phyloP scores from a whole-genome alignment of 2,329 filamentous ascomycete species.

The Coleophoma eucalyptorum region DNA sequence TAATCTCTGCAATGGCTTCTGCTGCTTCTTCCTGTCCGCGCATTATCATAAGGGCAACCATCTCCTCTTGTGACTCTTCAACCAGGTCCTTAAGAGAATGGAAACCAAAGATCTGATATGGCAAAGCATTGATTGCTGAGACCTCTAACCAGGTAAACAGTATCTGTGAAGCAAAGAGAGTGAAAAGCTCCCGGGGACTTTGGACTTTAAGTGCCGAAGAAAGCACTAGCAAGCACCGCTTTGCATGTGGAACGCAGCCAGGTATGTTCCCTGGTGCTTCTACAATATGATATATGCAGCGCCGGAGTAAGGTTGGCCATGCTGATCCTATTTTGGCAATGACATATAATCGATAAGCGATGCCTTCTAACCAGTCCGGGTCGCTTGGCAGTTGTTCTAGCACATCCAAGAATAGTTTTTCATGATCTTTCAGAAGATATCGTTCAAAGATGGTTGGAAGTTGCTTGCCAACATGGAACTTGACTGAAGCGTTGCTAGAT shows the following conservation, averaged over 20 bases:
- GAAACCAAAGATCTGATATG: conserved; percentile 84
- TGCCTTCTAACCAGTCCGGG: conserved; percentile 70
- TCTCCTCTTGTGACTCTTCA: conserved; percentile 68
- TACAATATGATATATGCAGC: conserved; percentile 90
- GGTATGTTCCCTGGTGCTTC: conserved; percentile 77
- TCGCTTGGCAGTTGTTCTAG: conserved; percentile 75
- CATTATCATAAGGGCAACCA: conserved; percentile 79
- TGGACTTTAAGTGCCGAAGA: conserved; percentile 61
- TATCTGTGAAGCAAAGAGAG: conserved; percentile 81
- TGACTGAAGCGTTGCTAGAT: conserved; percentile 64
- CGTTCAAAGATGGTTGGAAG: conserved; percentile 74
- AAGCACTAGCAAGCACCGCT: conserved; percentile 64
- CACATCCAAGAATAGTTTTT: conserved; percentile 80
- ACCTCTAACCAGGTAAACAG: conserved; percentile 84
- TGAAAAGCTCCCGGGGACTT: conserved; percentile 69
- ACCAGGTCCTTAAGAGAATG: conserved; percentile 64
- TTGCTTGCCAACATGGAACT: conserved; percentile 67
- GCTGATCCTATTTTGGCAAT: conserved; percentile 72
- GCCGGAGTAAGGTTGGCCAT: conserved; percentile 83
- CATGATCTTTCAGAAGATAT: conserved; percentile 80
- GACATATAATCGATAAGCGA: conserved; percentile 76
- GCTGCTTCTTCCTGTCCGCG: conserved; percentile 65
- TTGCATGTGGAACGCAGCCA: conserved; percentile 64
- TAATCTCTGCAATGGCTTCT: conserved; percentile 51
- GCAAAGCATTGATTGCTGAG: conserved; percentile 66